These are phyloP conservation scores for Wallacemonas sp. DNA, from an alignment of 208 protist species.

Conservation along the genomic window DNA sequence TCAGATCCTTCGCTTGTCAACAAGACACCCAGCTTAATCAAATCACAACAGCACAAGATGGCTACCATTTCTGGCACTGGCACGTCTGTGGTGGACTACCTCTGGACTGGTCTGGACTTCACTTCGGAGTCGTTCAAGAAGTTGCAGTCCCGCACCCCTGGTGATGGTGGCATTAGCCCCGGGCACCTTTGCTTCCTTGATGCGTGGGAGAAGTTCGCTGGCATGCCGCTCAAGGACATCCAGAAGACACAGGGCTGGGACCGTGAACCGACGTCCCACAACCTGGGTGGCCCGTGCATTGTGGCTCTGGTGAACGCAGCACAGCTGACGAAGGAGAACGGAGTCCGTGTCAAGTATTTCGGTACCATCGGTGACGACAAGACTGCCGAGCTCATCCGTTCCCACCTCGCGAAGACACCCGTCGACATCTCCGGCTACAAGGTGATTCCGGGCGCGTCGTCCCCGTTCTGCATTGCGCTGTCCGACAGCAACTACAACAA, in stretches of 20 bases:
- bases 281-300: conserved; percentile 23
- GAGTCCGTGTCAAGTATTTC: conserved; percentile 16
- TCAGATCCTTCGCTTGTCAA: background rate
- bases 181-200: conserved; percentile 22
- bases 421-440: conserved; percentile 14
- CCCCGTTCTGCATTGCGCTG: conserved; percentile 14
- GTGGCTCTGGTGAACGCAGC: conserved; percentile 18
- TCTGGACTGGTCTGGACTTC: conserved; percentile 30
- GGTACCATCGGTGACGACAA: conserved; percentile 10
- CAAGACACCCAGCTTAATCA: background rate
- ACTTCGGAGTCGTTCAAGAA: conserved; percentile 26
- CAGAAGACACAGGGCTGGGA: conserved; percentile 17
- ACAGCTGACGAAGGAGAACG: conserved; percentile 9
- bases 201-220: conserved; percentile 21
- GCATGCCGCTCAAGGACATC: conserved; percentile 18
- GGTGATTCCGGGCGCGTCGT: background rate
- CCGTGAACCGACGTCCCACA: conserved; percentile 15
- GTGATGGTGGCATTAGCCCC: conserved; percentile 17
- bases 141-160: conserved; percentile 8
- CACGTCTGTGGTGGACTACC: conserved; percentile 26
- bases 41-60: conserved; percentile 5
- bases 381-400: conserved; percentile 6
- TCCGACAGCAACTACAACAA: conserved; percentile 25
- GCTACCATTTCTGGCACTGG: conserved; percentile 20
- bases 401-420: conserved; percentile 16